phyloP scores from a whole-genome alignment of 805 yeast species.

The Schwanniomyces occidentalis region DNA sequence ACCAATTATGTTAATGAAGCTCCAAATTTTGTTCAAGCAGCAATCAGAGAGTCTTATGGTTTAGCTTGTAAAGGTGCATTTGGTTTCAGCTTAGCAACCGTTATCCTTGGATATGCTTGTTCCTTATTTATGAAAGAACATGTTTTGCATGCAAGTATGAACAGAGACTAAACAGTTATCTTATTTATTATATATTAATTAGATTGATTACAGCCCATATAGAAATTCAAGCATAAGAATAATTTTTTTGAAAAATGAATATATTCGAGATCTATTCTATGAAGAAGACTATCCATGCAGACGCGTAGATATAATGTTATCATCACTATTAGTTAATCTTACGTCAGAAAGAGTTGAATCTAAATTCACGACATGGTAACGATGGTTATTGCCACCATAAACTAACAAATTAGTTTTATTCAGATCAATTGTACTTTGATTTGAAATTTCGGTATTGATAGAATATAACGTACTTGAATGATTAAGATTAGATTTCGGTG shows the following conservation, averaged over 20 bases:
- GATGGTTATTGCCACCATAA: slow-evolving; percentile 20
- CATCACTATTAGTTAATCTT: too few species aligned
- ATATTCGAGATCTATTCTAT: too few species aligned
- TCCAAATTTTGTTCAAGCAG: slow-evolving; percentile 49
- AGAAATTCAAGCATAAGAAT: too few species aligned
- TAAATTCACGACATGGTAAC: slow-evolving; percentile 17
- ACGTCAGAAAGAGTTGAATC: not conserved
- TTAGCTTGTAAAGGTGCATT: slow-evolving; percentile 55
- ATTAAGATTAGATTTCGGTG: slow-evolving; percentile 7
- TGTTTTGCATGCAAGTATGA: slow-evolving; percentile 52
- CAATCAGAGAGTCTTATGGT: slow-evolving; percentile 53
- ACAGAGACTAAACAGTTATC: slow-evolving; percentile 31
- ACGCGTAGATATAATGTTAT: too few species aligned
- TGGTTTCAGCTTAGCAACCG: slow-evolving; percentile 43
- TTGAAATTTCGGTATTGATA: not conserved
- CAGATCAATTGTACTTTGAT: not conserved
- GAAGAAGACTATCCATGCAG: too few species aligned
- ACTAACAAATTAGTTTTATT: slow-evolving; percentile 12
- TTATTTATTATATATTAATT: not conserved
- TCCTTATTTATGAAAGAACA: slow-evolving; percentile 57
- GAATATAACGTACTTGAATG: slow-evolving; percentile 12
- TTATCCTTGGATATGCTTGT: slow-evolving; percentile 40
- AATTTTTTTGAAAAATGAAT: too few species aligned
- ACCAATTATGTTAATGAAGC: slow-evolving; percentile 55
- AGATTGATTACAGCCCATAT: not conserved